Evolutionary conservation across 2,329 filamentous ascomycete species (phyloP), one percentile per base, ranked within the genome.

Genomic region (Intubia oerlemansii): DNA sequence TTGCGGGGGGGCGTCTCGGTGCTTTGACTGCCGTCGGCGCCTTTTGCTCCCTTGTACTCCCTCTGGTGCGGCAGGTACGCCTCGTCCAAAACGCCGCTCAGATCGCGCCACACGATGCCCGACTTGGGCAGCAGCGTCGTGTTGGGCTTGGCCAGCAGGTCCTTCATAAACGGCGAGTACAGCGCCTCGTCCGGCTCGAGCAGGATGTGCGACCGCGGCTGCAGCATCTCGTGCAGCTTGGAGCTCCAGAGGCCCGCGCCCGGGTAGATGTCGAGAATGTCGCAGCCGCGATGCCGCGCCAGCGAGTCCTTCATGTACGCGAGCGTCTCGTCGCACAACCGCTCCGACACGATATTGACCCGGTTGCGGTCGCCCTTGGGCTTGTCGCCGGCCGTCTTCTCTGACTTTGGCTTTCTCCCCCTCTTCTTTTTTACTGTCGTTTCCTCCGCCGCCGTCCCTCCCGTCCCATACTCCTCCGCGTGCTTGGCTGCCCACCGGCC

Each of bases 261-360:
- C 0, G 85, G 85, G 46, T 84, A 80, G 32, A 92, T 55, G 44
- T 95, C 85, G 41, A 98, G 56, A 25, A 95, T 62, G 41, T 91
- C 82, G 50, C 84, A 82, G 30, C 79, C 78, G 28, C 58, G 54
- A 47, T 88, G 73, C 25, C 67, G 63, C 19, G 66, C 53, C 12
- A 17, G 9, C 2, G 95, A 59, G 3, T 68, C 69, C 3, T 63
- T 66, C n/a, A 90, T 52, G 34, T 78, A 78, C 6, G 65, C 45
- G 25, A 91, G 41, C 10, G 77, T 53, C 40, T 85, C 71, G 42
- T 81, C 53, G 37, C 62, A 66, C 11, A 72, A 51, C 20, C 47
- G 38, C 10, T 59, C 49, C 40, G 53, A 55, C 11, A 62, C 52
- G 15, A 73, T 46, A 36, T 72, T 63, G 21, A 70, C 49, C 14